Base-by-base conservation (phyloP, 345 rosid genomes). In the Camelina neglecta region DNA sequence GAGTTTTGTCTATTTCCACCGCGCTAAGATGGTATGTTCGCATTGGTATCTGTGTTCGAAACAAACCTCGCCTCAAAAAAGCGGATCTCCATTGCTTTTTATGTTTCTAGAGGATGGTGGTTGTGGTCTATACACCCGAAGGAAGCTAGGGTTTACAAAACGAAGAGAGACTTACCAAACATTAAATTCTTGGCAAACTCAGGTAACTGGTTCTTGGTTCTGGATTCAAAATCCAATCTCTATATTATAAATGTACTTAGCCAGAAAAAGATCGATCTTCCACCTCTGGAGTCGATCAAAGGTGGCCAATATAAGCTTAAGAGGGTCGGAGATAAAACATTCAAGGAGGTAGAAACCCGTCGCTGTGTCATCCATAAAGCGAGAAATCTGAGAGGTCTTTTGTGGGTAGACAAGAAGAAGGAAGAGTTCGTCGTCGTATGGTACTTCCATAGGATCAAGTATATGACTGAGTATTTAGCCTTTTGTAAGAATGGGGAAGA, bases 401-500 rank as follows among this genome's bases (percentile, higher is more conserved):
- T 69, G 26, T 42, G 53, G 63, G 18, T 69, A 26, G 63, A 69
- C 11, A 63, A 69, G 4, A 15, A 54, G 12, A 55, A 8, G 2
- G 18, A 29, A 29, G 55, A 69, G 5, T 44, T 4, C 16, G 7
- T 13, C 13, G 49, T 44, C 5, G 49, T 44, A 6, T 44, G 49
- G 49, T 44, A 12, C 6, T 44, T 44, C 16, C 7, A 44, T 26
- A 26, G 0, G 29, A 26, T 3, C 49, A 44, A 13, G 16, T 31
- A 26, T 26, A 26, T 26, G 29, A 26, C 29, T 26, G 29, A 26
- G 29, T 26, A 26, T 15, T 7, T 31, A 24, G 69, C 55, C 15
- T 29, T 4, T 70, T 70, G 56, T 47, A 58, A 70, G 47, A 45
- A 45, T 15, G 74, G 74, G 15, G 57, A 56, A 26, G 42, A 26